Percentiles rank a stretch among this genome's conserved stretches.
Conservation (phyloP, 441 rosid genomes). For the Populus hybrid region DNA sequence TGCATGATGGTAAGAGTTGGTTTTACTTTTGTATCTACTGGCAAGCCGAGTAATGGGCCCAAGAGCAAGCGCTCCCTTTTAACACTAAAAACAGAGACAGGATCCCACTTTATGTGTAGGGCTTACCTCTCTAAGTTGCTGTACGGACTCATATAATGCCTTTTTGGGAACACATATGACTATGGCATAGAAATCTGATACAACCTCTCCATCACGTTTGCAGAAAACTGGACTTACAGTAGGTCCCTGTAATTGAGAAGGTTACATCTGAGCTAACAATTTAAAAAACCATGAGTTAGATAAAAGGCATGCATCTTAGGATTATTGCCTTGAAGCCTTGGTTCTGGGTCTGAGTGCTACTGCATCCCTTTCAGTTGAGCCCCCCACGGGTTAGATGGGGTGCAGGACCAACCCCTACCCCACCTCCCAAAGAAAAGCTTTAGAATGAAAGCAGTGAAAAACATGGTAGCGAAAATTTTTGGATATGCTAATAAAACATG, state of each 20-base stretch:
- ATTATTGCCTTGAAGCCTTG: background rate
- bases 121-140: slow-evolving; percentile 89
- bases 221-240: slow-evolving; percentile 84
- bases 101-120: background rate
- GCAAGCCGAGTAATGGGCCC: background rate
- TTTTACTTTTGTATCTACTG: background rate
- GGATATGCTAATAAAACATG: background rate
- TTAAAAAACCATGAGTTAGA: background rate
- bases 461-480: too few relatives aligned
- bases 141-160: slow-evolving; percentile 73
- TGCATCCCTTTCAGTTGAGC: background rate
- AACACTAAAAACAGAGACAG: background rate
- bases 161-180: slow-evolving; percentile 89
- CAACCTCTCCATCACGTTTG: slow-evolving; percentile 52
- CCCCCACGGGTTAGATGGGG: background rate
- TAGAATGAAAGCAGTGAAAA: background rate
- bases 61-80: background rate
- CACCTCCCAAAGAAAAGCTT: background rate
- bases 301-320: background rate
- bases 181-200: slow-evolving; percentile 70
- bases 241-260: slow-evolving; percentile 58
- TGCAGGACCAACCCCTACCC: background rate
- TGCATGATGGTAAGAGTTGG: background rate
- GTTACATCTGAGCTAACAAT: background rate
- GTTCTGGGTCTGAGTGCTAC: background rate